Base-by-base conservation (phyloP, 2,329 filamentous ascomycete genomes). In the Calonectria hongkongensis region DNA sequence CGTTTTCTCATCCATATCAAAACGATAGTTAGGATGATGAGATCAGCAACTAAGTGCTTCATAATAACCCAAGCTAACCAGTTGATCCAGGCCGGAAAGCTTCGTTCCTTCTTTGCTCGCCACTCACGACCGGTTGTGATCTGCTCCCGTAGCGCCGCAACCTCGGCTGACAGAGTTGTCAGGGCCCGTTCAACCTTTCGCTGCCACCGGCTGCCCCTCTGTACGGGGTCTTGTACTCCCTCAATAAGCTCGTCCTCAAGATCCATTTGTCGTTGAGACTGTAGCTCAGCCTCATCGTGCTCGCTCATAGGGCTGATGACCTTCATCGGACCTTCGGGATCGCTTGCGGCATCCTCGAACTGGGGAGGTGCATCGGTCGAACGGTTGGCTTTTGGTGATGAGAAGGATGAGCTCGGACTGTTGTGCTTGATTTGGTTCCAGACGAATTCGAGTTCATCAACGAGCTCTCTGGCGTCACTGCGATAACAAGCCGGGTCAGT, bases 381-480 rank as follows among this genome's bases (percentile, higher is more conserved):
- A 68, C 82, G 83, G 68, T 82, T 84, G 30, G 85, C 85, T 75
- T 88, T 87, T n/a, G 89, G 88, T 2, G 89, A 91, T 13, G 89
- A 88, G 48, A 89, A 83, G 47, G 92, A 86, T 45, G 93, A 92
- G 21, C 90, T 91, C 4, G 93, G 91, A 13, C 91, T 91, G 79
- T 96, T 98, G 78, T 93, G 94, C 84, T 97, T 98, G 79, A 99
- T 96, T 83, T 98, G 97, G 79, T 98, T 95, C 97, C 97, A 99
- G 47, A 99, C 96, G 80, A 98, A 99, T 85, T 99, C 97, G n/a
- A 99, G 91, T 84, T 99, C 97, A 12, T 92, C 89, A 45, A 98
- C 96, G 47, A 99, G 89, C 84, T 98, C 96, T 72, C 93, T 90
- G 9, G 95, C 95, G 82, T 98, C 95, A 62, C 91, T 92, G 75